Percentiles rank a stretch among this genome's conserved stretches.
Conservation (phyloP, 371 early-diverging fungal genomes). For the Saksenaea oblongispora region DNA sequence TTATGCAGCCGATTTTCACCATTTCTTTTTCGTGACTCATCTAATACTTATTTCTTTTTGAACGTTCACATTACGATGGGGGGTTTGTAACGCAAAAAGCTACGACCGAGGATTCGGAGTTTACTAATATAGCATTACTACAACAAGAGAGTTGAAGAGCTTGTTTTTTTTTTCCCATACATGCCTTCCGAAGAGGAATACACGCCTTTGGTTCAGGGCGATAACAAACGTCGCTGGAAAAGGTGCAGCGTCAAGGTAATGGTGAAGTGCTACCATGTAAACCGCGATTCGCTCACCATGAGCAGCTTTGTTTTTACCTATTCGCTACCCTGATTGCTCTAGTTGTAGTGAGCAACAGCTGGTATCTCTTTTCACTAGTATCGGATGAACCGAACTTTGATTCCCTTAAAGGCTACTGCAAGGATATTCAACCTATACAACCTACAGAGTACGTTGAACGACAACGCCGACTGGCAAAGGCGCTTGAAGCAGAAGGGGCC, state of each 20-base stretch:
- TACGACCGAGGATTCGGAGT: background rate
- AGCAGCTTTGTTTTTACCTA: background rate
- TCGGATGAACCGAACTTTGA: constrained; percentile 7
- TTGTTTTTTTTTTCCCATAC: background rate
- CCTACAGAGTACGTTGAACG: constrained; percentile 48
- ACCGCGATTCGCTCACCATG: background rate
- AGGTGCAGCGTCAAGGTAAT: background rate
- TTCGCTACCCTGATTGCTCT: background rate
- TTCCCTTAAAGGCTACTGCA: constrained; percentile 43
- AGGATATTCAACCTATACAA: constrained; percentile 39
- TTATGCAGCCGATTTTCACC: too few relatives aligned
- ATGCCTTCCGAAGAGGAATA: background rate
- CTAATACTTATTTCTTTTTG: too few relatives aligned
- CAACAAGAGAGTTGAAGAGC: background rate
- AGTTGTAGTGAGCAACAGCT: background rate
- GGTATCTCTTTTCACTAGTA: background rate
- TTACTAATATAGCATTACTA: background rate
- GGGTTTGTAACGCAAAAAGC: too few relatives aligned
- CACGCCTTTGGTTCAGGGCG: background rate
- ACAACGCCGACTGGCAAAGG: constrained; percentile 39
- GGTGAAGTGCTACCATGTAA: background rate
- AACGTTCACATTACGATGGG: too few relatives aligned
- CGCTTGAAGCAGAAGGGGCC: constrained; percentile 32
- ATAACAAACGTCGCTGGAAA: background rate
- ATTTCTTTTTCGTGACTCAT: too few relatives aligned